Conservation (phyloP, 2,329 filamentous ascomycete genomes). For the Hypoxylon sp. region DNA sequence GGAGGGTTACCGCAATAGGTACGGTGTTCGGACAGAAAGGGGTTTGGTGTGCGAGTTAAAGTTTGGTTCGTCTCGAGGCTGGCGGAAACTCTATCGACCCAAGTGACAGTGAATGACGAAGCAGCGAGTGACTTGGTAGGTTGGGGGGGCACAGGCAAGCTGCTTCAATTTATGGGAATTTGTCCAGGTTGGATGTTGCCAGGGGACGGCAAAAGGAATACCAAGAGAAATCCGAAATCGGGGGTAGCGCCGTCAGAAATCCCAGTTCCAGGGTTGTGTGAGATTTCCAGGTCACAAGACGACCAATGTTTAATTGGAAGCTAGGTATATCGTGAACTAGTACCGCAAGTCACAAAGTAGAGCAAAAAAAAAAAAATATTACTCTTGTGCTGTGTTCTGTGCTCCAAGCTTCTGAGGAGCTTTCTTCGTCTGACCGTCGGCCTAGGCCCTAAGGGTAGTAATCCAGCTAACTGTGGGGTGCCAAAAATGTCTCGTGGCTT, state of each 20-base stretch:
- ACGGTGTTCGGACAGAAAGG: slow-evolving; percentile 17
- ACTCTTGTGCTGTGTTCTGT: slow-evolving; percentile 18
- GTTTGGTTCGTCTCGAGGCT: slow-evolving; percentile 21
- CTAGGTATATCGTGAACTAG: slow-evolving; percentile 27
- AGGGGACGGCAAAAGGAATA: slow-evolving; percentile 22
- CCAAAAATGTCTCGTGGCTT: slow-evolving; percentile 32
- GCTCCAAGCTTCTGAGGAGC: slow-evolving; percentile 19
- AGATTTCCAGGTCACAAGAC: slow-evolving; percentile 45
- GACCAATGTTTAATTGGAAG: slow-evolving; percentile 34
- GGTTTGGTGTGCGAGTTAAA: slow-evolving; percentile 1
- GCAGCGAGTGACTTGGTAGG: slow-evolving; percentile 20
- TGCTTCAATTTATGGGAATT: slow-evolving; percentile 38
- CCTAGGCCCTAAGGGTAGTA: slow-evolving; percentile 24
- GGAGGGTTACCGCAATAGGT: neutral
- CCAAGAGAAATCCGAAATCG: slow-evolving; percentile 41
- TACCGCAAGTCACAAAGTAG: slow-evolving; percentile 25
- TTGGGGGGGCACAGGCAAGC: slow-evolving; percentile 24
- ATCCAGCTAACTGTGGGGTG: slow-evolving; percentile 32
- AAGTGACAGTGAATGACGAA: slow-evolving; percentile 25
- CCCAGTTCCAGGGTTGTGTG: slow-evolving; percentile 25
- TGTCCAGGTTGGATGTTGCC: neutral
- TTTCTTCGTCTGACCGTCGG: slow-evolving; percentile 38
- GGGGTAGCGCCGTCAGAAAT: slow-evolving; percentile 31
- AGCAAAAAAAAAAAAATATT: slow-evolving; percentile 23
- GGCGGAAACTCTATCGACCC: slow-evolving; percentile 22